Percentiles rank a stretch among this genome's conserved stretches.
These are phyloP conservation scores for Echites panduratus DNA, from an alignment of 257 asterid genomes.

Conservation along the genomic window DNA sequence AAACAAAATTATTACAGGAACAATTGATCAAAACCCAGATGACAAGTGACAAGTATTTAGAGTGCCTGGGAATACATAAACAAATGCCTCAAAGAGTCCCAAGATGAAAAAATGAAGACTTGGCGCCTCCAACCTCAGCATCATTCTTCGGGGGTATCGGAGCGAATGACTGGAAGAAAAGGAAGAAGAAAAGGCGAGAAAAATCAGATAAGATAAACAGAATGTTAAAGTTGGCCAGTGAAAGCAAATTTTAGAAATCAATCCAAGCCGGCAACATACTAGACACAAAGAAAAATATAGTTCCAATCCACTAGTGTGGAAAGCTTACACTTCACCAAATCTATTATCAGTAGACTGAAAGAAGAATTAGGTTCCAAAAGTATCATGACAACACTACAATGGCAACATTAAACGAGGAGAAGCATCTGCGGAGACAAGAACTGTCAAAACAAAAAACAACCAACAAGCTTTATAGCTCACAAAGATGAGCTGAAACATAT, in stretches of 20 bases:
- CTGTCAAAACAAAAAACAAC: background rate
- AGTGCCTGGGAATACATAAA: slow-evolving; percentile 13
- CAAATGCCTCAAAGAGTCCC: background rate
- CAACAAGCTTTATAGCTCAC: background rate
- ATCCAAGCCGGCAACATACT: background rate
- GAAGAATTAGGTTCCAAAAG: background rate
- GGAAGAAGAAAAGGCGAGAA: background rate
- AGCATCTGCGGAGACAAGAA: background rate
- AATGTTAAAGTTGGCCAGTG: background rate
- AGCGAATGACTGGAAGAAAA: slow-evolving; percentile 29
- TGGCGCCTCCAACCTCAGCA: slow-evolving; percentile 1
- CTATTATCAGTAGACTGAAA: background rate
- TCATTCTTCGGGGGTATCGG: slow-evolving; percentile 33
- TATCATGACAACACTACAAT: background rate
- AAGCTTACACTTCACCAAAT: background rate
- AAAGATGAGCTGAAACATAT: background rate
- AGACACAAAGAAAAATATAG: background rate
- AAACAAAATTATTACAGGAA: slow-evolving; percentile 7
- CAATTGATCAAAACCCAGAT: slow-evolving; percentile 9
- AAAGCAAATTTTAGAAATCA: background rate
- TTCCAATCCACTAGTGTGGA: background rate
- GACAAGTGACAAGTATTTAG: background rate
- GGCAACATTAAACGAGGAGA: background rate
- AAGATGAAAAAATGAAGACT: background rate
- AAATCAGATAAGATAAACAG: background rate